phyloP scores from a whole-genome alignment of 352 stramenopile genomes.

The Globisporangium sylvaticum region DNA sequence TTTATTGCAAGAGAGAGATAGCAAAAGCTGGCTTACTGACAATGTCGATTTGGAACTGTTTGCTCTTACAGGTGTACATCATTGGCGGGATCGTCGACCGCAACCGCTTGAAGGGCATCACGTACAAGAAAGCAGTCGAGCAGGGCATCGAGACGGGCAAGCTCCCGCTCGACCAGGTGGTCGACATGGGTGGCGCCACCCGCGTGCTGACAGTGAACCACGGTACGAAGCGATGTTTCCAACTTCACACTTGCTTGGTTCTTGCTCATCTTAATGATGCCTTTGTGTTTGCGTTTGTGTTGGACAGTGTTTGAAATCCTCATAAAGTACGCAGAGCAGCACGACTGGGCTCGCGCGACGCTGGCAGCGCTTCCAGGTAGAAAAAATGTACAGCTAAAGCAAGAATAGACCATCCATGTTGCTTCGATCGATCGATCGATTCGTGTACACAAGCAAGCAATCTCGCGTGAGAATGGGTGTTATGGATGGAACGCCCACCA shows the following conservation, averaged over 20 bases:
- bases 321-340: conserved; percentile 57
- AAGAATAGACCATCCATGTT: conserved; percentile 22
- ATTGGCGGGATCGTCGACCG: conserved; percentile 97
- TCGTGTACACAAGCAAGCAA: neutral
- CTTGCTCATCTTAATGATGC: neutral
- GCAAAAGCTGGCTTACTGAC: neutral
- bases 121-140: conserved; percentile 88
- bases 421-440: neutral
- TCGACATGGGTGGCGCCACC: conserved; percentile 69
- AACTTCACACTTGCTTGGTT: neutral
- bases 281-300: neutral
- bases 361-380: conserved; percentile 60
- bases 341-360: conserved; percentile 75
- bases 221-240: conserved; percentile 28
- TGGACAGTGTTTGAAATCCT: conserved; percentile 75
- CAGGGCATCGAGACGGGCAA: conserved; percentile 91
- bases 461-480: neutral
- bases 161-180: conserved; percentile 85
- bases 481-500: neutral
- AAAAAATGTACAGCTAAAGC: conserved; percentile 64
- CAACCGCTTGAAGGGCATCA: conserved; percentile 93
- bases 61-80: conserved; percentile 80
- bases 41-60: neutral
- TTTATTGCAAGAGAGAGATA: no score
- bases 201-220: conserved; percentile 89